Conservation (phyloP, 202 grass and related monocot species). For the Musa balbisiana region DNA sequence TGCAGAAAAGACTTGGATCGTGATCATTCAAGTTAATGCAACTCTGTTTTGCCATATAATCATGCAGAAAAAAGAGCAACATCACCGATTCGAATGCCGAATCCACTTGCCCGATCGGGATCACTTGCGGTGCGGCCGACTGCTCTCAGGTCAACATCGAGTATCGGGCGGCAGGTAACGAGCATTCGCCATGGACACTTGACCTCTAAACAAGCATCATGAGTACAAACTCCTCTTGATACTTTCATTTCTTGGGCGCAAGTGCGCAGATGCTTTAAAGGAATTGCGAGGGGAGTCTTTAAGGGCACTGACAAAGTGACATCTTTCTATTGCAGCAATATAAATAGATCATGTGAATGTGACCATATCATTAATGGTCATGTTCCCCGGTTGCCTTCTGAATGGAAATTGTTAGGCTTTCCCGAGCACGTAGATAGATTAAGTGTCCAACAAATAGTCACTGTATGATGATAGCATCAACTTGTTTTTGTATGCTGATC, state of each 20-base stretch:
- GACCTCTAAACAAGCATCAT: background rate
- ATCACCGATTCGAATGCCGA: conserved; percentile 30
- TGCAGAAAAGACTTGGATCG: conserved; percentile 2
- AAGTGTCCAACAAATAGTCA: background rate
- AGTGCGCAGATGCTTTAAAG: background rate
- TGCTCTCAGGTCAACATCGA: conserved; percentile 63
- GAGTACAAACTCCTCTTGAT: background rate
- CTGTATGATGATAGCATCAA: background rate
- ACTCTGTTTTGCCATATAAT: conserved; percentile 4
- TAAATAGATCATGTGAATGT: background rate
- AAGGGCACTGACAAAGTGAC: background rate
- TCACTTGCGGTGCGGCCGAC: conserved; percentile 60
- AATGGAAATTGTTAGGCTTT: no score
- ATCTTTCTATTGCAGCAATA: background rate
- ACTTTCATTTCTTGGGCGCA: background rate
- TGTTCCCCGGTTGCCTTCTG: background rate
- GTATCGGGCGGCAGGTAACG: conserved; percentile 66
- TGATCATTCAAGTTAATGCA: background rate
- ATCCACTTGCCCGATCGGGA: conserved; percentile 43
- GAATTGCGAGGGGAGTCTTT: background rate
- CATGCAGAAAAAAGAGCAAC: conserved; percentile 51
- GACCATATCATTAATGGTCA: background rate
- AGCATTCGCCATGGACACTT: background rate
- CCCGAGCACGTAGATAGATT: no score
- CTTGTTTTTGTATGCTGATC: background rate